A percentile compares a stretch with the other conserved stretches of the same genome.
These are phyloP conservation scores for Metschnikowia colocasiae DNA, from an alignment of 805 yeast genomes.

Conservation along the genomic window DNA sequence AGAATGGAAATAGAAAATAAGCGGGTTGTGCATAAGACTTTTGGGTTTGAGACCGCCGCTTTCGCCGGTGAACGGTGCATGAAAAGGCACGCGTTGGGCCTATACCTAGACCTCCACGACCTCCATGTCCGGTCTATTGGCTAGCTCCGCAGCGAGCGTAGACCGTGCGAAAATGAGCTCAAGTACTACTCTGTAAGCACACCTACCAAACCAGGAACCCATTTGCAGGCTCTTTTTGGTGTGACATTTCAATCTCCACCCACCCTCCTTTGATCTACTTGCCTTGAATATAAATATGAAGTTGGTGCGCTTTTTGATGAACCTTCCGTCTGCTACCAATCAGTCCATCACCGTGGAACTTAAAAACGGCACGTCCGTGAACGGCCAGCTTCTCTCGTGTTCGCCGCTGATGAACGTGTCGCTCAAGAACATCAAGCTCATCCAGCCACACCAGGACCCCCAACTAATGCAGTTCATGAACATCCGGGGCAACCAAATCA, in stretches of 20 bases:
- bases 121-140: not conserved
- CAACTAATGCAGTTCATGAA: conserved; percentile 71
- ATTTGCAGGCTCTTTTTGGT: no score
- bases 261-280: no score
- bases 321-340: conserved; percentile 56
- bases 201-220: no score
- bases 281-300: no score
- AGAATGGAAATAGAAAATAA: no score
- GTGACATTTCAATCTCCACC: no score
- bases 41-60: no score
- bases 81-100: no score
- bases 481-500: conserved; percentile 83
- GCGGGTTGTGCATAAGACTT: no score
- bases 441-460: conserved; percentile 67
- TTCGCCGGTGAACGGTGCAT: no score
- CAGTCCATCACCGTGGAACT: conserved; percentile 89
- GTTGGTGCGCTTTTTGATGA: conserved; percentile 75
- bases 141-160: not conserved
- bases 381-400: conserved; percentile 81
- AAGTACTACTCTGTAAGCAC: not conserved
- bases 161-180: not conserved
- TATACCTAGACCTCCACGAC: no score
- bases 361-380: conserved; percentile 83
- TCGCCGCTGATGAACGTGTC: conserved; percentile 90
- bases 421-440: conserved; percentile 74